Percentiles rank a stretch among this genome's conserved stretches.
Conservation (phyloP, 495 filamentous ascomycete genomes). For the Articulospora tetracladia region DNA sequence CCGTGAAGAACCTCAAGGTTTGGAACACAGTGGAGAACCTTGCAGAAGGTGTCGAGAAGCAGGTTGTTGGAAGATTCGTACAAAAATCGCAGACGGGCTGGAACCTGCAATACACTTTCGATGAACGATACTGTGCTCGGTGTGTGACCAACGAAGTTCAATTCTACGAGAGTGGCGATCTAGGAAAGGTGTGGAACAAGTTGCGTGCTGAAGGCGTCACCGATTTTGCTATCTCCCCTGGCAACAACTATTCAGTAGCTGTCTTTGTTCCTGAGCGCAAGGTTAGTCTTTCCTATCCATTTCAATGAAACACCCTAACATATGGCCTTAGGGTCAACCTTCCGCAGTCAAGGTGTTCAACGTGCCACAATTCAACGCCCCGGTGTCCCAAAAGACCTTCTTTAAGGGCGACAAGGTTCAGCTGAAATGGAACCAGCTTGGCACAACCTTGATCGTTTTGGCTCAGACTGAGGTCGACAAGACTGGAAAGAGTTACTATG, state of each 20-base stretch:
- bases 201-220: slow-evolving; percentile 86
- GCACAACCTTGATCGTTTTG: slow-evolving; percentile 88
- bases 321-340: slow-evolving; percentile 66
- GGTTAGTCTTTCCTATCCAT: slow-evolving; percentile 40
- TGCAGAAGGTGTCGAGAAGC: slow-evolving; percentile 52
- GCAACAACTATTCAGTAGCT: slow-evolving; percentile 83
- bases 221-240: slow-evolving; percentile 86
- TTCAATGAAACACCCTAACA: slow-evolving; percentile 6
- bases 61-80: slow-evolving; percentile 82
- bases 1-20: slow-evolving; percentile 93
- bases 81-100: slow-evolving; percentile 94
- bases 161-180: slow-evolving; percentile 84
- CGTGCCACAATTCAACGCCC: slow-evolving; percentile 73
- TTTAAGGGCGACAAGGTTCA: slow-evolving; percentile 99
- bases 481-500: slow-evolving; percentile 97
- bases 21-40: slow-evolving; percentile 72
- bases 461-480: slow-evolving; percentile 98
- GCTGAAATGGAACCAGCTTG: slow-evolving; percentile 92
- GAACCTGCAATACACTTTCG: slow-evolving; percentile 94
- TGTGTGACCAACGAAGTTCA: slow-evolving; percentile 95
- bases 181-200: slow-evolving; percentile 90
- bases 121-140: slow-evolving; percentile 89
- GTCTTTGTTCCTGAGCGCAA: slow-evolving; percentile 95
- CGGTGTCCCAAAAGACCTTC: slow-evolving; percentile 95
- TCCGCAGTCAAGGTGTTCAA: slow-evolving; percentile 92